phyloP scores from a whole-genome alignment of 441 rosid species.

The Mallotus japonicus region DNA sequence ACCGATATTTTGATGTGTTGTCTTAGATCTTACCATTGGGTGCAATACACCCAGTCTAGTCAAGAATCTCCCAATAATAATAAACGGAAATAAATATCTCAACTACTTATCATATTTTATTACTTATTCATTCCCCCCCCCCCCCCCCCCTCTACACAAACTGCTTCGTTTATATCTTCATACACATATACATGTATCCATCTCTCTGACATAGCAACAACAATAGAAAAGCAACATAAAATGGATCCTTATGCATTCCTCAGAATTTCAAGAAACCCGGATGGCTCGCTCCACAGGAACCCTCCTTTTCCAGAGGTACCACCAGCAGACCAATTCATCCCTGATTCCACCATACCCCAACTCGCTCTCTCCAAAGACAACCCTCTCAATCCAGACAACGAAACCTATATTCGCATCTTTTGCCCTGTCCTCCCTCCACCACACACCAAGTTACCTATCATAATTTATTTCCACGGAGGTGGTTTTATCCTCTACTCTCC shows the following conservation, averaged over 20 bases:
- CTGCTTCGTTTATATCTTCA: not conserved
- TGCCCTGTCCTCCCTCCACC: constrained; percentile 43
- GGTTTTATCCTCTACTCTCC: constrained; percentile 66
- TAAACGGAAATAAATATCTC: too few relatives aligned
- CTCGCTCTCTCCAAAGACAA: constrained; percentile 48
- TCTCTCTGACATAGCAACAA: not conserved
- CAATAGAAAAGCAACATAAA: not conserved
- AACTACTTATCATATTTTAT: too few relatives aligned
- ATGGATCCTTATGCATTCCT: constrained; percentile 53
- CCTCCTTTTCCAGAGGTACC: constrained; percentile 36
- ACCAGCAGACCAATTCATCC: constrained; percentile 22
- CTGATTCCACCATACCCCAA: constrained; percentile 26
- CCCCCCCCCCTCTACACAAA: too few relatives aligned
- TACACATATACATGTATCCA: not conserved
- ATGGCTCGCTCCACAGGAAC: constrained; percentile 51
- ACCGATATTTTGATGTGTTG: too few relatives aligned
- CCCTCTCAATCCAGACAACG: constrained; percentile 40
- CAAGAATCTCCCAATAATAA: too few relatives aligned
- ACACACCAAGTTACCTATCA: constrained; percentile 49
- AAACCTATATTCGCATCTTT: constrained; percentile 56
- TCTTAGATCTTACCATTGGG: too few relatives aligned
- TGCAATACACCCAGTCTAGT: too few relatives aligned
- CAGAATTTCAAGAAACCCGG: constrained; percentile 45
- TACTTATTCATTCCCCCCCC: too few relatives aligned
- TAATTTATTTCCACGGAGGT: constrained; percentile 76